Conservation (phyloP, 129 eudicot genomes). For the Flaveria ramosissima region DNA sequence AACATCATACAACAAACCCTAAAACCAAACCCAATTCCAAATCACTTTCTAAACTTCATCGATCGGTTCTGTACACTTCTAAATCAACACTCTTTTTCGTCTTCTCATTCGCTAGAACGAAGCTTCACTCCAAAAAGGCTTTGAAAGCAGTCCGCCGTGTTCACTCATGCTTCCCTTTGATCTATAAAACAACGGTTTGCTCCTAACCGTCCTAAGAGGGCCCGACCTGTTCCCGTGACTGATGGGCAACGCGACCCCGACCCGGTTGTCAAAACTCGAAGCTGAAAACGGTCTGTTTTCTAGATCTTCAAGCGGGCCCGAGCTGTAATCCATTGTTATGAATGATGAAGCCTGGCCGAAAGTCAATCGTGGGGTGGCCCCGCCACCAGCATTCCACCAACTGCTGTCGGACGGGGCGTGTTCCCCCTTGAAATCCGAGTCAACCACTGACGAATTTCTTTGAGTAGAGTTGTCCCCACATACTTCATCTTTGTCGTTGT, state of each 20-base stretch:
- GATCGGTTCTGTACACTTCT: conserved; percentile 61
- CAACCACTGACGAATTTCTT: conserved; percentile 66
- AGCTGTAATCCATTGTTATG: conserved; percentile 89
- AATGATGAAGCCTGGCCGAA: conserved; percentile 70
- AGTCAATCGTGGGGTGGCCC: conserved; percentile 54
- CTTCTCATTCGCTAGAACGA: conserved; percentile 35
- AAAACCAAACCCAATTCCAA: conserved; percentile 28
- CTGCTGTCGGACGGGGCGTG: conserved; percentile 71
- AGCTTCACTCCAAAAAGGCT: conserved; percentile 64
- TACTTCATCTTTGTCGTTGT: conserved; percentile 74
- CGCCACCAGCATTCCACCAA: conserved; percentile 91
- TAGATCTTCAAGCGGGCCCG: conserved; percentile 74
- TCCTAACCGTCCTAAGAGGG: conserved; percentile 72
- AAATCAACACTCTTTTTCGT: conserved; percentile 31
- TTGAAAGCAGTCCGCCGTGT: conserved; percentile 60
- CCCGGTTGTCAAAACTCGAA: conserved; percentile 54
- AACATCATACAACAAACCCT: conserved; percentile 36
- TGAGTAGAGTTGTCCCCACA: conserved; percentile 70
- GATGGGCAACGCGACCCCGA: conserved; percentile 45
- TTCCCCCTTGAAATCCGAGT: conserved; percentile 70
- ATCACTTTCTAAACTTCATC: conserved; percentile 34
- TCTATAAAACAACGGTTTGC: conserved; percentile 66
- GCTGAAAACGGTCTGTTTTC: conserved; percentile 63
- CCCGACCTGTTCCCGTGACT: conserved; percentile 80
- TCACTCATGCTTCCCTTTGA: conserved; percentile 84